phyloP scores from a whole-genome alignment of 306 rosid species.

The Betula pendula region DNA sequence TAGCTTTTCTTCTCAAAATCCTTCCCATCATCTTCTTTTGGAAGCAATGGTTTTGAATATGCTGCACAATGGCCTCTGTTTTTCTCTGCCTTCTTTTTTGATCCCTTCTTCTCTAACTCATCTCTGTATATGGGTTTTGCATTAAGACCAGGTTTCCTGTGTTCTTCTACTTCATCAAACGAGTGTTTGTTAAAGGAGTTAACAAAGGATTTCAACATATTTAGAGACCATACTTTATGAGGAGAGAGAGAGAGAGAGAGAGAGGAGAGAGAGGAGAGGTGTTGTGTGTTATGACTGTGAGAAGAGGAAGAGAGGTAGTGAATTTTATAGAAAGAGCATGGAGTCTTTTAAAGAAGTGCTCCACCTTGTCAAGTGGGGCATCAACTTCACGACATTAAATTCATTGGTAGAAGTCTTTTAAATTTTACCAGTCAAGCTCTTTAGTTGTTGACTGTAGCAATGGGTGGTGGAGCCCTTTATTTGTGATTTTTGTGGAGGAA shows the following conservation, averaged over 20 bases:
- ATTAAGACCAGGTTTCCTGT: neutral
- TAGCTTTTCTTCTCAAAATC: neutral
- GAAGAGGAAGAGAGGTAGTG: neutral
- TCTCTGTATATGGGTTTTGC: slow-evolving; percentile 43
- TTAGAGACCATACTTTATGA: too few species aligned
- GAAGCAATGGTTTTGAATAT: slow-evolving; percentile 41
- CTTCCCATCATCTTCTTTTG: slow-evolving; percentile 34
- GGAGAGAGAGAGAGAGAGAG: neutral
- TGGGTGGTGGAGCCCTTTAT: neutral
- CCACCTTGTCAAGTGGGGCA: too few species aligned
- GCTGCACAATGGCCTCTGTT: slow-evolving; percentile 24
- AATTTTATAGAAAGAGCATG: neutral
- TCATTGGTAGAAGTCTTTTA: too few species aligned
- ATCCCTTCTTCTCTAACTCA: slow-evolving; percentile 36
- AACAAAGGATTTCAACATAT: slow-evolving; percentile 33
- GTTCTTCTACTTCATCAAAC: slow-evolving; percentile 11
- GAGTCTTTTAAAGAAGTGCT: neutral
- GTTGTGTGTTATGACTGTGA: neutral
- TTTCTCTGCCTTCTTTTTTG: slow-evolving; percentile 26
- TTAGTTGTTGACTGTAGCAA: neutral
- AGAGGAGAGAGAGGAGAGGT: neutral
- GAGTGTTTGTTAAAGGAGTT: slow-evolving; percentile 20
- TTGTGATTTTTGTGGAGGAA: too few species aligned
- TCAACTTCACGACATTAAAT: neutral
- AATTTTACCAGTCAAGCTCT: neutral